Conservation (phyloP, 2,329 filamentous ascomycete genomes). For the Cytospora leucostoma region DNA sequence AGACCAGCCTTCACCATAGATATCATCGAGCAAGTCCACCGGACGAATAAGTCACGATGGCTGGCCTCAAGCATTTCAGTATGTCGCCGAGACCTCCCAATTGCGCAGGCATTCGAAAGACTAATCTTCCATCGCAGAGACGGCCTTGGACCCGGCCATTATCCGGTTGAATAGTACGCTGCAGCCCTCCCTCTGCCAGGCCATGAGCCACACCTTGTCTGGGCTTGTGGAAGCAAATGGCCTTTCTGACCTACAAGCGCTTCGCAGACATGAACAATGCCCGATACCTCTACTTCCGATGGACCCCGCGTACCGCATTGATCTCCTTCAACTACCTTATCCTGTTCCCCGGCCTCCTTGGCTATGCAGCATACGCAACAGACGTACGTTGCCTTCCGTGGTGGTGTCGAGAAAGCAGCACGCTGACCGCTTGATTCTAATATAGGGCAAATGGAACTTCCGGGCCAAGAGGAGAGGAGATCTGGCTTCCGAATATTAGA, state of each 20-base stretch:
- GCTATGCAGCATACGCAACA: slow-evolving; percentile 73
- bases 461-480: slow-evolving; percentile 89
- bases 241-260: slow-evolving; percentile 8
- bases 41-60: slow-evolving; percentile 42
- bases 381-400: slow-evolving; percentile 68
- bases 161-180: slow-evolving; percentile 49
- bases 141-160: slow-evolving; percentile 51
- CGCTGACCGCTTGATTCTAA: slow-evolving; percentile 15
- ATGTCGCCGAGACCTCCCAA: slow-evolving; percentile 29
- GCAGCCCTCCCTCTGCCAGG: slow-evolving; percentile 5
- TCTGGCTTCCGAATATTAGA: slow-evolving; percentile 75
- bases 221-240: not conserved
- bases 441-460: slow-evolving; percentile 81
- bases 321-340: slow-evolving; percentile 77
- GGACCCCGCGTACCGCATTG: slow-evolving; percentile 80
- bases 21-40: slow-evolving; percentile 27
- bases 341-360: slow-evolving; percentile 70
- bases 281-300: slow-evolving; percentile 94
- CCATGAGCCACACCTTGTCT: not conserved
- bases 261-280: slow-evolving; percentile 74
- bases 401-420: not conserved
- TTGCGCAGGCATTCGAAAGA: slow-evolving; percentile 23
- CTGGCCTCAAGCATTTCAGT: slow-evolving; percentile 47
- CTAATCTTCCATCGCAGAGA: slow-evolving; percentile 42
- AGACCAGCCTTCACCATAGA: slow-evolving; percentile 6